Base-by-base conservation (phyloP, 1,139 yeast species). In the Blastobotrys niveus region DNA sequence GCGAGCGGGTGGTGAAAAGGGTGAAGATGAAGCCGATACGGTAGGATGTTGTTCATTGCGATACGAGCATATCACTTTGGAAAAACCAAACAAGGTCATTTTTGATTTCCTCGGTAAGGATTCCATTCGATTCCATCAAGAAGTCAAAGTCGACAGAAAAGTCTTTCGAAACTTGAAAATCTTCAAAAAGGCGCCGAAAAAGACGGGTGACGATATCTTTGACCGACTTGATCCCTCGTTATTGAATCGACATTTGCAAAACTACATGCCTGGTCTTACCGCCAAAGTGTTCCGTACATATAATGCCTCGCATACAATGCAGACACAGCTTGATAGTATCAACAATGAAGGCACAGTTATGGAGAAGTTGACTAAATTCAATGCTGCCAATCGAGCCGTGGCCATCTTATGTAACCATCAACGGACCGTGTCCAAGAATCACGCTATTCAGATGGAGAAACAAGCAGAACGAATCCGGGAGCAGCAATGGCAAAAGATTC, bases 1-100 rank as follows among this genome's bases (percentile, higher is more conserved):
- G 52, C 85, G 97, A 82, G 97, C 97, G 0, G 97, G 97, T 62
- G 96, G 96, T 56, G 97, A 91, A 66, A 89, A 89, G 63, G 86
- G 93, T 15, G 97, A 89, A 8, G 97, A 91, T 58, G 96, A 89
- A 62, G 97, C 97, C 2, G 98, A 91, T 63, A 89, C 98, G 1
- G 98, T 89, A 37, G 98, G 98, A 37, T 89, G 98, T 67, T 89
- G 97, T 66, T 89, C 97, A 1, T 73, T 89, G 53, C 71, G 97
- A 56, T 89, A 71, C 58, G 97, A 89, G 61, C 97, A 89, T 64
- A 76, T 89, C 38, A 82, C 93, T 1, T 71, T 89, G 49, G 78
- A 77, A 55, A 95, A 95, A 1, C 96, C 96, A 9, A 80, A 80
- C 56, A 82, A 74, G 14, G 96, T 89, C 15, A 76, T 84, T n/a